Evolutionary conservation across 164 flowering plant genomes (phyloP).

Genomic region (Magnolia sinica): DNA sequence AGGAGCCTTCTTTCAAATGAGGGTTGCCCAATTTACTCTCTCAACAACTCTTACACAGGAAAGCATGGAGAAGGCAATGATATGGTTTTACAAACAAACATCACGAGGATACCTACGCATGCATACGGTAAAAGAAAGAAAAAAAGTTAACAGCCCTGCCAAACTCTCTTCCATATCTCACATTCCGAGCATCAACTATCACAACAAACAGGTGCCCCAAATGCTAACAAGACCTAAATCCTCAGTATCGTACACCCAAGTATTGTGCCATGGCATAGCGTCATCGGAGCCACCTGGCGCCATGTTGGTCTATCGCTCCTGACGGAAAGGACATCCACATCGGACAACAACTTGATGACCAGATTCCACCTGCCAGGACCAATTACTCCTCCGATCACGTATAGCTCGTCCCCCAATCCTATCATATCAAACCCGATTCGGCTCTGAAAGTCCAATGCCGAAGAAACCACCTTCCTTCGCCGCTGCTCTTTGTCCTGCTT

Average conservation of each 20-base stretch:
- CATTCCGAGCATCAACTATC: constrained; percentile 11
- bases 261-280: constrained; percentile 70
- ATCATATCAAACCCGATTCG: constrained; percentile 78
- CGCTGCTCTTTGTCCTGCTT: constrained; percentile 48
- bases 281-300: constrained; percentile 79
- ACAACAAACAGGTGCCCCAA: constrained; percentile 6
- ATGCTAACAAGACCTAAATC: constrained; percentile 38
- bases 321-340: constrained; percentile 65
- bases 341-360: constrained; percentile 61
- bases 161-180: constrained; percentile 2
- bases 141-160: background rate
- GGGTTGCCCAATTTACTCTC: background rate
- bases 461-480: constrained; percentile 43
- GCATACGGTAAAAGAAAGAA: background rate
- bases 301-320: constrained; percentile 67
- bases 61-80: background rate
- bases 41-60: background rate
- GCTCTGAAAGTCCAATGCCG: constrained; percentile 70
- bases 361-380: constrained; percentile 71
- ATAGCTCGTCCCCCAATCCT: constrained; percentile 66
- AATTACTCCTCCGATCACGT: constrained; percentile 81
- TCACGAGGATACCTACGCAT: background rate
- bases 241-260: constrained; percentile 75
- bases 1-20: background rate
- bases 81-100: constrained; percentile 6